Base-by-base conservation (phyloP, 345 rosid genomes). In the Stellera chamaejasme region DNA sequence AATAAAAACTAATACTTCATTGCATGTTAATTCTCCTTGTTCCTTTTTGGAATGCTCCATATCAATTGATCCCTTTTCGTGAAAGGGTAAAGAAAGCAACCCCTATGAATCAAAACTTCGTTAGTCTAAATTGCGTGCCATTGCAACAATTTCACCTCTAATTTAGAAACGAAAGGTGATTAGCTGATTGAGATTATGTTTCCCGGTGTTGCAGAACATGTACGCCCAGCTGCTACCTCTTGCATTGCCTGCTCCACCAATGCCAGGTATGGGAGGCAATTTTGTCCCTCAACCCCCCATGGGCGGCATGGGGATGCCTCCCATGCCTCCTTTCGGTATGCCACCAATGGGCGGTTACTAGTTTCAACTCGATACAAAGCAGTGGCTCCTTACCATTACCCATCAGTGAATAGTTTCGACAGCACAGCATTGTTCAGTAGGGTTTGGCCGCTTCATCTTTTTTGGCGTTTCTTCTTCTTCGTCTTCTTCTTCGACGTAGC, bases 291-390 rank as follows among this genome's bases (percentile, higher is more conserved):
- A 64, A 36, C 83, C 80, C 16, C 75, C 75, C 16, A 74, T 81
- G 83, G 79, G 79, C 13, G 88, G 81, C 45, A 67, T 80, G 80
- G 90, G 86, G 27, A 76, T 83, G 85, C 89, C 89, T 27, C 80
- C 83, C 0, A 75, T 83, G 90, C 90, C 86, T 23, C 71, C 85
- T 58, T 83, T 68, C 4, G 90, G 90, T 45, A 83, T 83, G 90
- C 90, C 90, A 3, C 77, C 81, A 44, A 80, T 78, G 85, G 81
- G 85, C 42, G 62, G 74, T 58, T 83, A 79, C 62, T 80, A 67
- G 43, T 43, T 56, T 10, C 41, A 13, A 3, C 62, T 56, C 62
- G 58, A 63, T 13, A 58, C 57, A 60, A 59, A 66, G 41, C 9
- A 5, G 59, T 27, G 50, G 60, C 48, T 64, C 41, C 56, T 28